A percentile compares a stretch with the other conserved stretches of the same genome.
These are phyloP conservation scores for Mortierella sp. DNA, from an alignment of 371 early-diverging fungal genomes.

Conservation along the genomic window DNA sequence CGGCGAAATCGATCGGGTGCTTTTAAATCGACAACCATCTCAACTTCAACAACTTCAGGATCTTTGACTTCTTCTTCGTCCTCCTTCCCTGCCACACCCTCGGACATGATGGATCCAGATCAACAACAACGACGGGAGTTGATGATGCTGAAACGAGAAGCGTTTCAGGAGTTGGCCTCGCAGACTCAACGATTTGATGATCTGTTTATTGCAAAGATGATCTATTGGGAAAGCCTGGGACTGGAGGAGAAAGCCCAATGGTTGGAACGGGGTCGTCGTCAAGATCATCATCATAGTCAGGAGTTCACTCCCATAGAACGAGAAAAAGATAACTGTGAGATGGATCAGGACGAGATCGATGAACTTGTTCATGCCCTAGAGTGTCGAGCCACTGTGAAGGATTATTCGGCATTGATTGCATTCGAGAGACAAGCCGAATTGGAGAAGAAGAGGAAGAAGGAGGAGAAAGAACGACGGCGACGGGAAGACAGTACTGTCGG, in stretches of 20 bases:
- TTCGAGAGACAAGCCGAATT: constrained; percentile 30
- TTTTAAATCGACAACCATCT: not conserved
- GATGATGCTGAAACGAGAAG: constrained; percentile 38
- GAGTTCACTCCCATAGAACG: not conserved
- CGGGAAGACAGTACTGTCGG: too few relatives aligned
- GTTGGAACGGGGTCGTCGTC: constrained; percentile 21
- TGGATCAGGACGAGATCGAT: constrained; percentile 31
- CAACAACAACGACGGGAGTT: constrained; percentile 7
- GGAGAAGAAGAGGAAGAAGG: constrained; percentile 1
- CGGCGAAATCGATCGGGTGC: too few relatives aligned
- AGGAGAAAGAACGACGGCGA: too few relatives aligned
- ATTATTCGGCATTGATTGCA: constrained; percentile 41
- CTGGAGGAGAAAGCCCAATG: constrained; percentile 35
- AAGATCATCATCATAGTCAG: not conserved
- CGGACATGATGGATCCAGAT: not conserved
- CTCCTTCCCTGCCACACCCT: not conserved
- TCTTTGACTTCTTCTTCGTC: not conserved
- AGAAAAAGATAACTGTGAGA: not conserved
- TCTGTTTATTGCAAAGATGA: constrained; percentile 50
- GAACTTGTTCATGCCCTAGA: constrained; percentile 41
- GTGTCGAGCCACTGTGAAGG: constrained; percentile 42
- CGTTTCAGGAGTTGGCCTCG: constrained; percentile 39
- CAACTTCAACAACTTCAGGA: constrained; percentile 2
- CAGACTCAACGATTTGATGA: constrained; percentile 45
- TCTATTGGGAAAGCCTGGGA: constrained; percentile 39